phyloP scores from a whole-genome alignment of 2,329 filamentous ascomycete genomes.

The Exserohilum rostratum region DNA sequence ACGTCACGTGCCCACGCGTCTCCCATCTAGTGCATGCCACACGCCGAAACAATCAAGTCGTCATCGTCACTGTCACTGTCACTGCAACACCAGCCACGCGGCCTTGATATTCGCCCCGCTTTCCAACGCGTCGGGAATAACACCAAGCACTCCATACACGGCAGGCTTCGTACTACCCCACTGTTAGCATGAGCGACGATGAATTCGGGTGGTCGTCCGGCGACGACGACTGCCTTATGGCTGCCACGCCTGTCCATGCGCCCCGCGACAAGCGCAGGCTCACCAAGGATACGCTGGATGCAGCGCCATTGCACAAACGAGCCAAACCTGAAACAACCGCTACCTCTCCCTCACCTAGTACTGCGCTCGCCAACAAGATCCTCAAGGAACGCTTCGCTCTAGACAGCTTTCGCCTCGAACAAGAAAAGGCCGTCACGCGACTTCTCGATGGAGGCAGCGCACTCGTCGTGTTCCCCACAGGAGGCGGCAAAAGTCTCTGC shows the following conservation, averaged over 20 bases:
- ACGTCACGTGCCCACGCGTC: conserved; percentile 10
- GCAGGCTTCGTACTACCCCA: not conserved
- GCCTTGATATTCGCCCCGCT: too few species aligned
- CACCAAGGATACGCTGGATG: not conserved
- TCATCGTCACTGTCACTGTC: not conserved
- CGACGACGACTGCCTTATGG: conserved; percentile 13
- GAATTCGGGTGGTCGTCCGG: conserved; percentile 18
- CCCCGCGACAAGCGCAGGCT: conserved; percentile 13
- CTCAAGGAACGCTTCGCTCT: conserved; percentile 52
- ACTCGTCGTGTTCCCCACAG: conserved; percentile 75
- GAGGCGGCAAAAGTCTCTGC: conserved; percentile 92
- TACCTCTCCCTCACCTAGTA: conserved; percentile 6
- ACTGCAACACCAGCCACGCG: not conserved
- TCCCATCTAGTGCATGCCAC: not conserved
- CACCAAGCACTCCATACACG: too few species aligned
- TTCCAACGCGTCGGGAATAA: too few species aligned
- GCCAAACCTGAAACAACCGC: not conserved
- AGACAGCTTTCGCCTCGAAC: conserved; percentile 53
- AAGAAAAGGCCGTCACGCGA: conserved; percentile 53
- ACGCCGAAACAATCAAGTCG: not conserved
- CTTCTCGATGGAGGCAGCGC: conserved; percentile 54
- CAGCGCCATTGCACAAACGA: conserved; percentile 1
- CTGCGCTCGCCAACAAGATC: conserved; percentile 41
- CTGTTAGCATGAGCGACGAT: conserved; percentile 14
- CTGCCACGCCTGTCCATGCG: not conserved